Percentiles rank a stretch among this genome's conserved stretches.
Conservation (phyloP, 2,329 filamentous ascomycete genomes). For the Phialocephala sp. region DNA sequence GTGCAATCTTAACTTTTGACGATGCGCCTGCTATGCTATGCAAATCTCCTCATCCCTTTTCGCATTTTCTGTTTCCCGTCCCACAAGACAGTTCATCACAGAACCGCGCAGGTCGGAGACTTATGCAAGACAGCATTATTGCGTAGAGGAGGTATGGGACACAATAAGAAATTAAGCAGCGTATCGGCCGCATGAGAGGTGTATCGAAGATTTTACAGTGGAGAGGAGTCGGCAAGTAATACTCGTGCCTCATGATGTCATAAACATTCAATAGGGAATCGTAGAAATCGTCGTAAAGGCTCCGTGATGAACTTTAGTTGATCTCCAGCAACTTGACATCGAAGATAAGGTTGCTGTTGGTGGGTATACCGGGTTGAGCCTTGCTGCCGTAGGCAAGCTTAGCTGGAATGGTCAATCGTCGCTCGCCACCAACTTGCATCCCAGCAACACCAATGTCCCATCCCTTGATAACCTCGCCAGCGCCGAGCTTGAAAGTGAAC, state of each 20-base stretch:
- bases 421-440: constrained; percentile 93
- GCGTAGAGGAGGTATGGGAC: constrained; percentile 24
- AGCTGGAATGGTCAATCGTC: constrained; percentile 87
- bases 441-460: constrained; percentile 95
- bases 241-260: constrained; percentile 26
- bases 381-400: constrained; percentile 89
- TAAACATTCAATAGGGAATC: constrained; percentile 20
- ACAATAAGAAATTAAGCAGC: constrained; percentile 27
- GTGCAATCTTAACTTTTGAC: constrained; percentile 38
- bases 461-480: constrained; percentile 96
- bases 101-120: constrained; percentile 42
- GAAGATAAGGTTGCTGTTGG: constrained; percentile 90
- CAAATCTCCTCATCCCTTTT: constrained; percentile 43
- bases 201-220: constrained; percentile 40
- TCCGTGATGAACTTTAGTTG: constrained; percentile 61
- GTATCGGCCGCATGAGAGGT: constrained; percentile 30
- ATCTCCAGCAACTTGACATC: constrained; percentile 87
- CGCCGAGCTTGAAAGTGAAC: constrained; percentile 93
- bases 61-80: constrained; percentile 37
- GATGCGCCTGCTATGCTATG: constrained; percentile 43
- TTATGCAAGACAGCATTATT: constrained; percentile 39
- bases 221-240: constrained; percentile 32
- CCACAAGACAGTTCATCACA: constrained; percentile 37
- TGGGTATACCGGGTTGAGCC: constrained; percentile 81
- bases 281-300: constrained; percentile 3